Evolutionary conservation across 495 filamentous ascomycete genomes (phyloP).

Genomic region (Aspergillus bridgeri): DNA sequence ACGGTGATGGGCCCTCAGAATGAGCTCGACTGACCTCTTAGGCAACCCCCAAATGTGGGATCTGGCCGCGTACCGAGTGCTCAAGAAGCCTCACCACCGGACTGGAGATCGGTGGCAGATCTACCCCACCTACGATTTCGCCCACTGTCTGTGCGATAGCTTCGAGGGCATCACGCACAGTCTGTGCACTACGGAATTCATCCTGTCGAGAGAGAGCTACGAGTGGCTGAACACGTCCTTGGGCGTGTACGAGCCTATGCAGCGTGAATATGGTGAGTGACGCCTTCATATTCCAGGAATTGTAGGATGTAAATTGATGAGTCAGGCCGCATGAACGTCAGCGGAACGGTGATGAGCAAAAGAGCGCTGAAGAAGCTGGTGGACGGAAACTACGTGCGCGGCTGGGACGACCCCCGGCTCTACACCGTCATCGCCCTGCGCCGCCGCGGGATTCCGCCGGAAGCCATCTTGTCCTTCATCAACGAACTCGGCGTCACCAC

Average conservation of each 20-base stretch:
- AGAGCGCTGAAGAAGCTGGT: conserved; percentile 76
- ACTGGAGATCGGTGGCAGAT: conserved; percentile 76
- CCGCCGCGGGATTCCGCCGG: conserved; percentile 79
- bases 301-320: background rate
- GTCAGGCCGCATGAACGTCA: conserved; percentile 63
- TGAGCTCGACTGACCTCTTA: background rate
- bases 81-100: conserved; percentile 62
- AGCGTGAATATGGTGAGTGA: conserved; percentile 62
- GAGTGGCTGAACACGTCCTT: conserved; percentile 82
- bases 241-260: conserved; percentile 79
- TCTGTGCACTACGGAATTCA: conserved; percentile 85
- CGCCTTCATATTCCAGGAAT: background rate
- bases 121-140: conserved; percentile 90
- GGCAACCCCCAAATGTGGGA: conserved; percentile 66
- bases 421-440: conserved; percentile 85
- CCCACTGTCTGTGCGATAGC: conserved; percentile 77
- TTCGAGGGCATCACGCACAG: conserved; percentile 87
- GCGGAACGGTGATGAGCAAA: conserved; percentile 81
- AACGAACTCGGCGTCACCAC: conserved; percentile 87
- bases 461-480: conserved; percentile 81
- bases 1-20: background rate
- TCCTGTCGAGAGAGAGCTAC: conserved; percentile 71
- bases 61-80: conserved; percentile 77
- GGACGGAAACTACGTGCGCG: conserved; percentile 65
- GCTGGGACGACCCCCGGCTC: conserved; percentile 86